Conservation (phyloP, 1,284 basidiomycete species). For the Pseudozyma tsukubaensis region DNA sequence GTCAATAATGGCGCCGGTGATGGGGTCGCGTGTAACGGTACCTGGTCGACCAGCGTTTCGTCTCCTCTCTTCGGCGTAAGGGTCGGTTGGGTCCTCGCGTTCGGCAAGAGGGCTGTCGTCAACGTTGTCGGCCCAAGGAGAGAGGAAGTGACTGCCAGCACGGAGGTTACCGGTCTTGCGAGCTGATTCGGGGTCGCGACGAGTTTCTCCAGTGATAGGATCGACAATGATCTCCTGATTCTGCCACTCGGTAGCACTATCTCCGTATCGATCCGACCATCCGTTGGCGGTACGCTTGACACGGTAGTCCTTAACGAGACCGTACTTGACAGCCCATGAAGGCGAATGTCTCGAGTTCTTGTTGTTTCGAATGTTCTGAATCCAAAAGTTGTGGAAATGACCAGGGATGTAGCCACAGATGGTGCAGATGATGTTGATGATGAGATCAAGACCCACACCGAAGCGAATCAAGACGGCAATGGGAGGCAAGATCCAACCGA, state of each 20-base stretch:
- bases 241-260: conserved; percentile 32
- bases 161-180: conserved; percentile 44
- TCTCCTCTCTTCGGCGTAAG: conserved; percentile 45
- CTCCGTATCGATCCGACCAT: conserved; percentile 53
- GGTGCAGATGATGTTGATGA: conserved; percentile 88
- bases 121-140: conserved; percentile 54
- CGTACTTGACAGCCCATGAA: conserved; percentile 81
- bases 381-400: conserved; percentile 90
- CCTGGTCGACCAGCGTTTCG: conserved; percentile 34
- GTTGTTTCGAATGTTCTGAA: conserved; percentile 92
- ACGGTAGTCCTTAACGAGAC: conserved; percentile 56
- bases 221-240: conserved; percentile 52
- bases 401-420: conserved; percentile 76
- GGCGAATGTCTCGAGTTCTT: conserved; percentile 89
- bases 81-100: conserved; percentile 40
- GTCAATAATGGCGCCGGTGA: conserved; percentile 51
- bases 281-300: conserved; percentile 50
- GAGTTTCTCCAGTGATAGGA: conserved; percentile 53
- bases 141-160: conserved; percentile 30
- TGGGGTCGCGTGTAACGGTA: conserved; percentile 34
- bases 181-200: conserved; percentile 33
- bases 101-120: conserved; percentile 50
- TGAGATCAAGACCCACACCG: conserved; percentile 91
- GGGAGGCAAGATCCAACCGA: conserved; percentile 51
- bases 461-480: conserved; percentile 90